Evolutionary conservation across 345 rosid genomes (phyloP).

Genomic region (Dimocarpus longan): DNA sequence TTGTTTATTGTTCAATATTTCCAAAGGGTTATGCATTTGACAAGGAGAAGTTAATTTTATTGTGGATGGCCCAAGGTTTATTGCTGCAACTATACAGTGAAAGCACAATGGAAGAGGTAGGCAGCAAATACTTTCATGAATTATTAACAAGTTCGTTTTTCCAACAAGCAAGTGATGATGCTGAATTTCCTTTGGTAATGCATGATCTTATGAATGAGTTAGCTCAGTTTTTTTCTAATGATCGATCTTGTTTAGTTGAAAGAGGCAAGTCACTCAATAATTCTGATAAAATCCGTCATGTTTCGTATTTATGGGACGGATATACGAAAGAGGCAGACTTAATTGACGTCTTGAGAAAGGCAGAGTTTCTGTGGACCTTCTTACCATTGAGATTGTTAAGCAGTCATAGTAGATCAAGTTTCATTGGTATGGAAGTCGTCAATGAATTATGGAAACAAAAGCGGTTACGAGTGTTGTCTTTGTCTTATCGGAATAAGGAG

Average conservation of each 20-base stretch:
- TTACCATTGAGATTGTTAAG: constrained; percentile 34
- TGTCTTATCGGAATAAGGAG: constrained; percentile 26
- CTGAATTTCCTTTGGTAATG: constrained; percentile 28
- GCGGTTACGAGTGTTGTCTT: constrained; percentile 40
- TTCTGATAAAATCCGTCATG: constrained; percentile 29
- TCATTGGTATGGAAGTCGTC: constrained; percentile 32
- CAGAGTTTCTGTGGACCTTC: constrained; percentile 36
- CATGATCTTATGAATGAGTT: constrained; percentile 46
- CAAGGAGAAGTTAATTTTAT: too few relatives aligned
- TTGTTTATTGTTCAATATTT: too few relatives aligned
- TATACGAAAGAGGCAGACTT: constrained; percentile 16
- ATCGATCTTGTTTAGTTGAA: constrained; percentile 36
- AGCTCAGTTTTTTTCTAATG: constrained; percentile 36
- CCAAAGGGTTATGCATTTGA: too few relatives aligned
- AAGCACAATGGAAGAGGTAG: constrained; percentile 32
- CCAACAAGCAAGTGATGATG: constrained; percentile 20
- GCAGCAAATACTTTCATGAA: constrained; percentile 36
- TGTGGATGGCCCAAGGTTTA: too few relatives aligned
- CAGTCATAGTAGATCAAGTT: constrained; percentile 23
- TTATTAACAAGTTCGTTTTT: constrained; percentile 30
- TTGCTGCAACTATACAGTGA: constrained; percentile 21
- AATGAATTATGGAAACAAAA: constrained; percentile 18
- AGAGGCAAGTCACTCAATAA: constrained; percentile 20
- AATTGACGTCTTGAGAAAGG: constrained; percentile 34
- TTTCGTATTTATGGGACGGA: constrained; percentile 28